These are phyloP conservation scores for Venturia asperata DNA, from an alignment of 2,329 filamentous ascomycete genomes.

Conservation along the genomic window DNA sequence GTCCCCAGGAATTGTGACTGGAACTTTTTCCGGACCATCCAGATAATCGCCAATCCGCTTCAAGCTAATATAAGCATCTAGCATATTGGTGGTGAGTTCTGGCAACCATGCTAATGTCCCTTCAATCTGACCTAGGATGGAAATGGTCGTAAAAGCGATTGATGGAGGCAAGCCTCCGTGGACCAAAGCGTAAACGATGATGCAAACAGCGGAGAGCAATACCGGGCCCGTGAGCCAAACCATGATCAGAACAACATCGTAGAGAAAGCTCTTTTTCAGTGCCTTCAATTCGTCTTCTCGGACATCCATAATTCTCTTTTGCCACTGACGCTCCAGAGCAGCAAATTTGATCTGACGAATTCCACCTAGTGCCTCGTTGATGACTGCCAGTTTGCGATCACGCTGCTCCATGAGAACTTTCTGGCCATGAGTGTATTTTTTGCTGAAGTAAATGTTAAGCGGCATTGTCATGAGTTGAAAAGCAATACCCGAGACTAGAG, in stretches of 20 bases:
- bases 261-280: slow-evolving; percentile 59
- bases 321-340: slow-evolving; percentile 68
- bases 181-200: slow-evolving; percentile 60
- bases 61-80: slow-evolving; percentile 68
- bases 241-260: slow-evolving; percentile 46
- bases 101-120: slow-evolving; percentile 59
- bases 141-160: slow-evolving; percentile 71
- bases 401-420: slow-evolving; percentile 67
- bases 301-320: slow-evolving; percentile 58
- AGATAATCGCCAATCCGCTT: slow-evolving; percentile 67
- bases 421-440: slow-evolving; percentile 54
- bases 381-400: slow-evolving; percentile 66
- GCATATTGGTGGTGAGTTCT: slow-evolving; percentile 60
- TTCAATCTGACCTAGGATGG: slow-evolving; percentile 68
- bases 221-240: slow-evolving; percentile 61
- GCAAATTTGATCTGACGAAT: slow-evolving; percentile 84
- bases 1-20: slow-evolving; percentile 48
- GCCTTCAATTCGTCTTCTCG: slow-evolving; percentile 60
- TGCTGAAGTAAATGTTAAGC: slow-evolving; percentile 60
- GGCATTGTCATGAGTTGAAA: slow-evolving; percentile 60
- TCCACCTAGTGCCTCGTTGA: slow-evolving; percentile 70
- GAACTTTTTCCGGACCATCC: slow-evolving; percentile 55
- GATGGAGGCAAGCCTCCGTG: slow-evolving; percentile 60
- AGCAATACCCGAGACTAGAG: slow-evolving; percentile 57
- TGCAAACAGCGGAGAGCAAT: slow-evolving; percentile 61